Evolutionary conservation across 176 grass and related monocot species (phyloP).

Genomic region (Lolium perenne): DNA sequence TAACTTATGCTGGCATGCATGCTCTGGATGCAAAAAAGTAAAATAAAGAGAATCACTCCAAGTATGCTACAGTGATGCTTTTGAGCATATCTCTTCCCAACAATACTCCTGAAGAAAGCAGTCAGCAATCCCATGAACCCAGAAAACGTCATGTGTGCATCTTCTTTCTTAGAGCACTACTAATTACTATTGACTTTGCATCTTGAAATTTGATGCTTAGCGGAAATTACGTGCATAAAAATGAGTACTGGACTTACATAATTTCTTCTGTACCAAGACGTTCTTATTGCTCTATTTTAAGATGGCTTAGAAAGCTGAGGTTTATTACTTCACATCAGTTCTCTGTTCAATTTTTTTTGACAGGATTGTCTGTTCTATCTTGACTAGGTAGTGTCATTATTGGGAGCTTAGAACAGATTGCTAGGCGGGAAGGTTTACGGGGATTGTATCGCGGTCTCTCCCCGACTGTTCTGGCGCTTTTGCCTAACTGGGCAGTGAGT

Average conservation of each 20-base stretch:
- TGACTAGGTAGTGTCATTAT: constrained; percentile 85
- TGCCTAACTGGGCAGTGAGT: constrained; percentile 99
- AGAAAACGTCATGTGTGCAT: not conserved
- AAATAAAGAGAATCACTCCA: not conserved
- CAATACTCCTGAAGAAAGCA: not conserved
- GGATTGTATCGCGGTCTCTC: constrained; percentile 95
- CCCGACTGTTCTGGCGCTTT: constrained; percentile 80
- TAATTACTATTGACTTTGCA: constrained; percentile 5
- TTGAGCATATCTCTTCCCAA: not conserved
- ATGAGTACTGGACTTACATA: constrained; percentile 9
- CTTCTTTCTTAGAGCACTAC: too few species aligned
- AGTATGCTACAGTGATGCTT: not conserved
- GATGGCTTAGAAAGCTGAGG: constrained; percentile 20
- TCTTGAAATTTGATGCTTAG: constrained; percentile 26
- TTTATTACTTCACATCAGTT: constrained; percentile 27
- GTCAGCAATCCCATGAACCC: not conserved
- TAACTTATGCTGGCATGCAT: not conserved
- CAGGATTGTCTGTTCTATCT: constrained; percentile 35
- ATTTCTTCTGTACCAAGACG: not conserved
- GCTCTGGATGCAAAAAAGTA: constrained; percentile 3
- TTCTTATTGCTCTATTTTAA: not conserved
- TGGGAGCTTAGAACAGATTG: constrained; percentile 87
- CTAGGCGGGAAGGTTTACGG: constrained; percentile 76
- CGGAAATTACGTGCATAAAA: not conserved
- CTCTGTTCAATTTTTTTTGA: constrained; percentile 38